A percentile compares a stretch with the other conserved stretches of the same genome.
Evolutionary conservation across 78 protist genomes (phyloP).

Genomic region (Dictyostelium brefeldianum): DNA sequence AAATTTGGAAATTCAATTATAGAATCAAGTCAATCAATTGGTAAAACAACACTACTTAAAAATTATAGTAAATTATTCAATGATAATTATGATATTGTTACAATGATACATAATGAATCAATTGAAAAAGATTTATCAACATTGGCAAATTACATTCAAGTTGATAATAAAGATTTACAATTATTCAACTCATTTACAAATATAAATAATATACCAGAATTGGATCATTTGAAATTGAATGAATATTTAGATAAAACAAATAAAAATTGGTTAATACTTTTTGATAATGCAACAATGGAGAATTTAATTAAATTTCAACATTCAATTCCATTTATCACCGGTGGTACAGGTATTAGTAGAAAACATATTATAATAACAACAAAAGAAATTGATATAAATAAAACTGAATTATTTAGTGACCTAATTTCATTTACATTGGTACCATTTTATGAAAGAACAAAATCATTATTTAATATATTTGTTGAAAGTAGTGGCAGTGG

Average conservation of each 20-base stretch:
- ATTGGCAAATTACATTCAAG: background rate
- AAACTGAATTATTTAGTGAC: background rate
- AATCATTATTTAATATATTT: background rate
- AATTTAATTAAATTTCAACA: background rate
- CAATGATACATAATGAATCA: slow-evolving; percentile 9
- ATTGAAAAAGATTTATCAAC: slow-evolving; percentile 9
- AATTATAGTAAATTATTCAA: background rate
- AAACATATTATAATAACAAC: slow-evolving; percentile 12
- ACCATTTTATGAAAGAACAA: slow-evolving; percentile 17
- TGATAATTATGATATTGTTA: background rate
- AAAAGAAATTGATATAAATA: background rate
- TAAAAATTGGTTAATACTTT: background rate
- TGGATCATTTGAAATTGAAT: background rate
- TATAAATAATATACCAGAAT: background rate
- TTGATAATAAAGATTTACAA: background rate
- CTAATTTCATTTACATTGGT: background rate
- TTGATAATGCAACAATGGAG: background rate
- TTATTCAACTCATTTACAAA: background rate
- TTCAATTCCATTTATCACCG: background rate
- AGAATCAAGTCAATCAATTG: background rate
- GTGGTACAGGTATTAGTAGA: background rate
- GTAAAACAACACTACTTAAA: background rate
- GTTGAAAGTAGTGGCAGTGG: background rate
- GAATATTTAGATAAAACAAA: background rate
- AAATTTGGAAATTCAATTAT: background rate